Evolutionary conservation across 495 filamentous ascomycete species (phyloP), one percentile per base, ranked within the genome.

Genomic region (Melanomma pulvis-pyrius): DNA sequence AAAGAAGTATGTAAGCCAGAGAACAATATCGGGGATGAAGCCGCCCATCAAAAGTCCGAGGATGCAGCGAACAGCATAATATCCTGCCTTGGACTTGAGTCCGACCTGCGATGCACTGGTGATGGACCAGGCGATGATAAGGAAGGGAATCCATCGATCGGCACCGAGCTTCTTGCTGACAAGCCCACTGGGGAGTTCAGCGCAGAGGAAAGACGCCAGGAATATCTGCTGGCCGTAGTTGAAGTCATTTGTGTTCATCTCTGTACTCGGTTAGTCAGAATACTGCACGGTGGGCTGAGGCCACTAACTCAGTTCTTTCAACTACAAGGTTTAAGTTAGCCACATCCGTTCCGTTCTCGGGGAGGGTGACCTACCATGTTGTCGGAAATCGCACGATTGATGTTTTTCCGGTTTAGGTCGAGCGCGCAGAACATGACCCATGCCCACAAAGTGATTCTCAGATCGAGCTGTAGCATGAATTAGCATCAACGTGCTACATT

Each of bases 1-100:
- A 22, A 30, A 85, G 60, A 79, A 84, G 70, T 84, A 85, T 13
- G 79, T 80, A 49, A 85, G 71, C 72, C 79, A 85, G 5, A 86
- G 74, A 8, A 86, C 77, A 52, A 78, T 77, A 53, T 81, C 79
- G 17, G 79, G 80, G 47, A 82, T 82, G 65, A 82, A 82, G 1
- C 82, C 81, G 22, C 81, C 81, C 74, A 81, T 79, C 36, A 78
- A 59, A 7, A 82, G 57, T 1, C 81, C 82, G 11, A 85, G 71
- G 0, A 84, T 74, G 0, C 76, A 76, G 34, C 81, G 78, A 53
- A 74, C 75, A 36, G 72, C 74, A 59, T 76, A 82, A 66, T 79
- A 83, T 29, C 60, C 69, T 1, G 79, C 63, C 48, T 68, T 72
- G 32, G 68, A 75, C 13, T 46, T 68, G 26, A 83, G 65, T 46